phyloP scores from a whole-genome alignment of 129 eudicot species.

The Flaveria trinervia region DNA sequence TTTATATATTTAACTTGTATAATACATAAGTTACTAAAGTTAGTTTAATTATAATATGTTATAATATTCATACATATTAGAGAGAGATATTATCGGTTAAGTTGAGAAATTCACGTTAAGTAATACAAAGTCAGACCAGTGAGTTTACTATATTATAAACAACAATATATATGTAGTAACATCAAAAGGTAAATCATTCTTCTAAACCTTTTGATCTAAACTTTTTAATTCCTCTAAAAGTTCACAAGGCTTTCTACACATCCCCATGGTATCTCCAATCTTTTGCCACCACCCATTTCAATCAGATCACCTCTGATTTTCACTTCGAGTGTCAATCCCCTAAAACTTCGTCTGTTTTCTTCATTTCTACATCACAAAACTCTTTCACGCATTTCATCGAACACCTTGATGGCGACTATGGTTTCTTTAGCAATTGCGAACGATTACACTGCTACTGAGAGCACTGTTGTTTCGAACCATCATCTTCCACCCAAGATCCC shows the following conservation, averaged over 20 bases:
- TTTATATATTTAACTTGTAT: too few relatives aligned
- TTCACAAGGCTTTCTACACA: not conserved
- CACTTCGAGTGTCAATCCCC: not conserved
- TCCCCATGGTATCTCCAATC: constrained; percentile 12
- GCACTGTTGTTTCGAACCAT: constrained; percentile 23
- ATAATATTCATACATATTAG: too few relatives aligned
- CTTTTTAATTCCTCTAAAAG: constrained; percentile 3
- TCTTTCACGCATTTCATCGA: constrained; percentile 35
- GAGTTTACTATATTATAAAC: not conserved
- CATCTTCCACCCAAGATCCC: constrained; percentile 42
- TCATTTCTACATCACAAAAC: too few relatives aligned
- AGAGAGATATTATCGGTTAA: not conserved
- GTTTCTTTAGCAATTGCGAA: constrained; percentile 47
- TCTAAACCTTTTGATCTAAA: not conserved
- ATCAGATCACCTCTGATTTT: constrained; percentile 21
- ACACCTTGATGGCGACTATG: constrained; percentile 57
- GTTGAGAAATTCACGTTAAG: not conserved
- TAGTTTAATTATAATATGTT: too few relatives aligned
- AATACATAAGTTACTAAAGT: too few relatives aligned
- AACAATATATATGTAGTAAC: not conserved
- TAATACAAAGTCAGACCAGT: not conserved
- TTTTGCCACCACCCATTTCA: constrained; percentile 33
- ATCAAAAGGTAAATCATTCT: not conserved
- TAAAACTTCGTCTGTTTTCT: not conserved
- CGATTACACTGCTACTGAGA: constrained; percentile 46